Conservation (phyloP, 495 filamentous ascomycete species). For the Durotheca rogersii region DNA sequence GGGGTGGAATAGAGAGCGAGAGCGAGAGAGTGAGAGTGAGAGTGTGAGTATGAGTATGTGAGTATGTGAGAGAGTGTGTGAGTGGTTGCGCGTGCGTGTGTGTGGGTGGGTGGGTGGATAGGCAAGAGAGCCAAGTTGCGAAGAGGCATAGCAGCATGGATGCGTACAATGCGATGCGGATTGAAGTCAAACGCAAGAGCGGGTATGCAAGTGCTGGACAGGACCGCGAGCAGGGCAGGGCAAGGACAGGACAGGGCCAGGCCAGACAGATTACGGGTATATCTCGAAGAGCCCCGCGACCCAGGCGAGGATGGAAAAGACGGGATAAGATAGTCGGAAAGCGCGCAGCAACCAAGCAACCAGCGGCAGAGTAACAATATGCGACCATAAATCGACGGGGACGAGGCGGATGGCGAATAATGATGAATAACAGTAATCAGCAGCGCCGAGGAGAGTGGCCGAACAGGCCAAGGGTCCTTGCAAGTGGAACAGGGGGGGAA, state of each 20-base stretch:
- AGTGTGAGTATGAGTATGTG: too few relatives aligned
- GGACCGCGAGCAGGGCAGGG: not conserved
- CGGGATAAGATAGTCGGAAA: conserved; percentile 30
- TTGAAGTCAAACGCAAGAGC: conserved; percentile 33
- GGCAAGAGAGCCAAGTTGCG: conserved; percentile 3
- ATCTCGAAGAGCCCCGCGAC: conserved; percentile 28
- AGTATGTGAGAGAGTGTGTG: too few relatives aligned
- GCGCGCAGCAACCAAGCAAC: conserved; percentile 20
- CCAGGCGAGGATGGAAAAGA: conserved; percentile 21
- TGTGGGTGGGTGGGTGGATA: not conserved
- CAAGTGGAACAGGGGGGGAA: conserved; percentile 16
- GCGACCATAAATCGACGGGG: conserved; percentile 29
- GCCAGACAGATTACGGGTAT: conserved; percentile 32
- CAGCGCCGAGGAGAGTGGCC: conserved; percentile 32
- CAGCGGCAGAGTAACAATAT: conserved; percentile 29
- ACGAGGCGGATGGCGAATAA: conserved; percentile 26
- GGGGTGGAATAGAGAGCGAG: too few relatives aligned
- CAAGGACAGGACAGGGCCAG: conserved; percentile 1
- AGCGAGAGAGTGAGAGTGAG: too few relatives aligned
- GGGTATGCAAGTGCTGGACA: conserved; percentile 35
- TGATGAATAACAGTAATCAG: conserved; percentile 34
- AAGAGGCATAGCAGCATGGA: conserved; percentile 22
- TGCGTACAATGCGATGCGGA: conserved; percentile 25
- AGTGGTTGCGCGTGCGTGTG: too few relatives aligned
- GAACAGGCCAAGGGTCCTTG: conserved; percentile 26